phyloP scores from a whole-genome alignment of 164 flowering plant genomes.

The Euptelea pleiosperma region DNA sequence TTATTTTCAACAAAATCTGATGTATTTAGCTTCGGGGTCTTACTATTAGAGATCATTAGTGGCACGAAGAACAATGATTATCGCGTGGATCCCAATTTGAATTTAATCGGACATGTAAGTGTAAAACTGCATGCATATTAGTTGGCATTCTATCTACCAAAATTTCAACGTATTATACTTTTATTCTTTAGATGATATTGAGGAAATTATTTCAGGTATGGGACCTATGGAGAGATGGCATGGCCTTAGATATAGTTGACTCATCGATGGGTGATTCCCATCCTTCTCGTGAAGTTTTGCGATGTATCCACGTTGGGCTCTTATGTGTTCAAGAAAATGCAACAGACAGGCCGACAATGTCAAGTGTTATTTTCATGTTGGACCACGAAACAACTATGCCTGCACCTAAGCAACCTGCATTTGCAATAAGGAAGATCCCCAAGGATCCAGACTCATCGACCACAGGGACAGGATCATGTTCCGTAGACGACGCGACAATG shows the following conservation, averaged over 20 bases:
- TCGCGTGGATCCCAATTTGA: background rate
- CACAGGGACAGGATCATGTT: slow-evolving; percentile 9
- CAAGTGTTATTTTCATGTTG: slow-evolving; percentile 16
- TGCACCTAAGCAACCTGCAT: slow-evolving; percentile 20
- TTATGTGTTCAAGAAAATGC: slow-evolving; percentile 30
- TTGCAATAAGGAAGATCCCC: no score
- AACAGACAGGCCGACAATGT: slow-evolving; percentile 22
- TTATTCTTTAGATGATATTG: background rate
- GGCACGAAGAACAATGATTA: no score
- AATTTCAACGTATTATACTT: no score
- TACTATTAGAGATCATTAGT: no score
- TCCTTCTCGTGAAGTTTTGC: slow-evolving; percentile 11
- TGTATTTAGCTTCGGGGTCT: no score
- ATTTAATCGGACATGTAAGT: slow-evolving; percentile 17
- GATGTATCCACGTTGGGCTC: slow-evolving; percentile 35
- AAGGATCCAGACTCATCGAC: slow-evolving; percentile 1
- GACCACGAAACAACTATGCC: slow-evolving; percentile 6
- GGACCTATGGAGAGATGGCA: slow-evolving; percentile 30
- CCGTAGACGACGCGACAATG: slow-evolving; percentile 2
- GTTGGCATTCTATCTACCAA: background rate
- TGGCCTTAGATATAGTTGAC: slow-evolving; percentile 20
- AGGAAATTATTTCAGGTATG: slow-evolving; percentile 24
- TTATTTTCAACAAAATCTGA: no score
- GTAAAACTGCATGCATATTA: background rate
- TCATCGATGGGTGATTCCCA: slow-evolving; percentile 9